These are phyloP conservation scores for Colletotrichum kahawae DNA, from an alignment of 2,329 filamentous ascomycete species.

Conservation along the genomic window DNA sequence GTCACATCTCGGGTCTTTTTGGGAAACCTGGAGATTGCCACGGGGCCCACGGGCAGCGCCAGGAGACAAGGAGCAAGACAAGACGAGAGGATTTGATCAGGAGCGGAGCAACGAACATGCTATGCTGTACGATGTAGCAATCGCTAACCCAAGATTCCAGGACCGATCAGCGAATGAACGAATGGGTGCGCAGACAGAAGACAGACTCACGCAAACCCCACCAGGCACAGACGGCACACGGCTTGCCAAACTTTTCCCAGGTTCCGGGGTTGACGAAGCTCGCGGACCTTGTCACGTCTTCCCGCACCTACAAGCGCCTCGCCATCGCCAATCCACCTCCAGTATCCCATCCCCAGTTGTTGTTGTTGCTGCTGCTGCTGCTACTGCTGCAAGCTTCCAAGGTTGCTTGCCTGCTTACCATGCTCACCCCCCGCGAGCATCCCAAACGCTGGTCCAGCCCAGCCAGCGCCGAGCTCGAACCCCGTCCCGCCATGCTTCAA, in stretches of 20 bases:
- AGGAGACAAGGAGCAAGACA: background rate
- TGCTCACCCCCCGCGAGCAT: conserved; percentile 8
- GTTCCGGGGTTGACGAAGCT: conserved; percentile 1
- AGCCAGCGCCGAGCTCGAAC: conserved; percentile 12
- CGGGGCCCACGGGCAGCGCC: background rate
- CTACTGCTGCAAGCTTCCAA: background rate
- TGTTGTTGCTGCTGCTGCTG: background rate
- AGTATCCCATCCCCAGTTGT: background rate
- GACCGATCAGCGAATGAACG: background rate
- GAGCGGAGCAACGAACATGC: background rate
- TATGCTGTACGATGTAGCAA: background rate
- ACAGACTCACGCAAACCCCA: background rate
- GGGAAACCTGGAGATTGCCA: background rate
- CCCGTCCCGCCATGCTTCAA: conserved; percentile 16
- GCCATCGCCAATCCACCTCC: background rate
- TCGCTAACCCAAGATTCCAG: background rate
- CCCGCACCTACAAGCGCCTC: background rate
- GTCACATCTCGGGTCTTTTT: background rate
- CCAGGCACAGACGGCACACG: background rate
- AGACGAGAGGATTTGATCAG: background rate
- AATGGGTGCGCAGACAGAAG: background rate
- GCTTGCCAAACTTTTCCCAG: background rate
- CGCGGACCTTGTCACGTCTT: conserved; percentile 9
- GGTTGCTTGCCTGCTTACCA: background rate
- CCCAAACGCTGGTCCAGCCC: conserved; percentile 17